These are phyloP conservation scores for Didymella arachidicola DNA, from an alignment of 2,329 filamentous ascomycete species.

Conservation along the genomic window DNA sequence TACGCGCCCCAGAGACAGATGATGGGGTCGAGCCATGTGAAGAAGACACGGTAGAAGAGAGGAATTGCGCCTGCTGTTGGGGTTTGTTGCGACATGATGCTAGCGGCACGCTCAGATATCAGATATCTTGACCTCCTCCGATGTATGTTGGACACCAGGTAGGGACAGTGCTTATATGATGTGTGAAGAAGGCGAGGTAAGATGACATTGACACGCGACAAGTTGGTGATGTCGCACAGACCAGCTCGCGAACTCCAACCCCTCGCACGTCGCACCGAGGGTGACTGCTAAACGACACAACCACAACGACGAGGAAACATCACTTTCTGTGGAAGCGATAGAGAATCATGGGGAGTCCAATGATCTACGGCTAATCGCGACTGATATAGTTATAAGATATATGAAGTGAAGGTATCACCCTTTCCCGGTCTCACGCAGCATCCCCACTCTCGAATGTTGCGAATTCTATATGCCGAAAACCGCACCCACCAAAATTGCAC, in stretches of 20 bases:
- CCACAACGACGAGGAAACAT: too few species aligned
- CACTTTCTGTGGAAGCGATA: too few species aligned
- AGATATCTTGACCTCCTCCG: neutral
- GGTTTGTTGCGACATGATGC: neutral
- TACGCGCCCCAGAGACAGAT: slow-evolving; percentile 39
- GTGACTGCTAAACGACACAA: too few species aligned
- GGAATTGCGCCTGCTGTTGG: slow-evolving; percentile 9
- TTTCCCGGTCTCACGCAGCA: too few species aligned
- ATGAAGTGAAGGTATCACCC: too few species aligned
- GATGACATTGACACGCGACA: neutral
- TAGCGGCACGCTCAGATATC: neutral
- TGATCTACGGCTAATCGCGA: too few species aligned
- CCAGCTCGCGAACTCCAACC: neutral
- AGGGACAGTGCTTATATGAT: neutral
- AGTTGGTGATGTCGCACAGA: neutral
- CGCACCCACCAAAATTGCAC: slow-evolving; percentile 27
- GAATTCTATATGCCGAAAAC: slow-evolving; percentile 25
- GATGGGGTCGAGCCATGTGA: slow-evolving; percentile 38
- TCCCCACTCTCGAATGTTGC: too few species aligned
- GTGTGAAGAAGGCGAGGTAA: neutral
- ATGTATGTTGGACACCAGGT: neutral
- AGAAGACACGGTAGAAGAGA: slow-evolving; percentile 37
- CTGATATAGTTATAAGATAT: too few species aligned
- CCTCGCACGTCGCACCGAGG: too few species aligned
- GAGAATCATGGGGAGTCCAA: too few species aligned